Base-by-base conservation (phyloP, 2,329 filamentous ascomycete genomes). In the Magnaporthales sp. region DNA sequence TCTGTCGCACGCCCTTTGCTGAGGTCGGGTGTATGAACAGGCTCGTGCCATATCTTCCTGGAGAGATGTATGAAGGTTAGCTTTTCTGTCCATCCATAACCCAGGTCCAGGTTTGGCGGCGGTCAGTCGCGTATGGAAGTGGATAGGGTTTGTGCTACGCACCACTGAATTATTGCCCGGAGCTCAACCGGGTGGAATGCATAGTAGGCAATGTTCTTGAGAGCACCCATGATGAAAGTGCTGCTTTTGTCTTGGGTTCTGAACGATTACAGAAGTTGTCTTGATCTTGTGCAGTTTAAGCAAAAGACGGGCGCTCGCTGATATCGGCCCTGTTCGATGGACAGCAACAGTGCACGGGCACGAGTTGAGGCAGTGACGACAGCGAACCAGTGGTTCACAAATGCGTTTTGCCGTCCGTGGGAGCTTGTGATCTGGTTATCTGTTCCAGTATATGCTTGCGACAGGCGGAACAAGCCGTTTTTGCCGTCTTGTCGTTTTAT, bases 31-130 rank as follows among this genome's bases (percentile, higher is more conserved):
- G 84, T 86, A 81, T 98, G 92, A 24, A 97, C 92, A 13, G 95
- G 90, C 70, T 96, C 92, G 81, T 98, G 95, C 93, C 93, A 98
- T 72, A 96, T 81, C 81, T 96, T 97, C 93, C 93, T 97, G 74
- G 63, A 68, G 30, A 6, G 3, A 61, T 31, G 51, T 15, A 11
- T 64, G 58, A 62, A 70, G 65, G 73, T 73, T 65, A 75, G 72
- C 67, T 30, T 27, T 8, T 15, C 13, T 10, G 5, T 46, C 38
- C 38, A 19, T 46, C 38, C 38, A 46, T 46, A 19, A 46, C 38
- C 38, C 38, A 46, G 38, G 2, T n/a, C 38, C 38, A 46, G 15
- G 38, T 46, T 46, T 46, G 38, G 38, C 15, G 38, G 15, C 15
- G 38, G 46, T 24, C 27, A 63, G 51, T 22, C 26, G 29, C n/a